Evolutionary conservation across 2,329 filamentous ascomycete species (phyloP), one percentile per base, ranked within the genome.

Genomic region (Alternaria incomplexa): DNA sequence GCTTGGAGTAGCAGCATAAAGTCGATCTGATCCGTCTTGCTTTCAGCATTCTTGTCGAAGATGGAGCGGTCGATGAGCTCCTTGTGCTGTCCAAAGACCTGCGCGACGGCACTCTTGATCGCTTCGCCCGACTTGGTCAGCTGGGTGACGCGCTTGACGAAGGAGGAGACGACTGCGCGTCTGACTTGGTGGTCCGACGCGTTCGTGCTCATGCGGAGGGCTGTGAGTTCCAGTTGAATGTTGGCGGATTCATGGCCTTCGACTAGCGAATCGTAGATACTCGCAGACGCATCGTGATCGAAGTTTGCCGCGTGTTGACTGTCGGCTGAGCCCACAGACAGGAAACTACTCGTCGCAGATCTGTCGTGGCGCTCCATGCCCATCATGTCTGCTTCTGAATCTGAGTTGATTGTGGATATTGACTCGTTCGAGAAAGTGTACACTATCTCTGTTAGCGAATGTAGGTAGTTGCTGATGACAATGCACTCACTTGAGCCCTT

Each of bases 211-310:
- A 99, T 92, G 11, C 95, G 91, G n/a, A 98, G 85, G 50, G 93
- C 92, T 84, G 94, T 97, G 66, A 99, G 91, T 78, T 99, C 96
- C 32, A 98, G 87, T 77, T 95, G 93, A 73, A 97, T 94, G 67
- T 97, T 96, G 76, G 96, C 92, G 11, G 89, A 88, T 13, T 88
- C 87, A 53, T 88, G 84, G 22, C 90, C 91, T 63, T 89, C 87
- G 55, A 91, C 90, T 45, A 98, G 85, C 23, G 93, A 92, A 73
- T 97, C 94, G 65, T 94, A 86, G n/a, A 98, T 87, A 64, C 93
- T 95, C 67, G 90, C 86, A 4, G 95, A 92, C 25, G 95, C 95
- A 74, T 97, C 95, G 64, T 90, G 86, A 77, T 97, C 92, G 85
- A 98, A 98, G 61, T 89, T 85, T 61, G 86, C 85, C 22, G 85